A percentile compares a stretch with the other conserved stretches of the same genome.
These are phyloP conservation scores for Skeletonema costatum DNA, from an alignment of 108 stramenopile species.

Conservation along the genomic window DNA sequence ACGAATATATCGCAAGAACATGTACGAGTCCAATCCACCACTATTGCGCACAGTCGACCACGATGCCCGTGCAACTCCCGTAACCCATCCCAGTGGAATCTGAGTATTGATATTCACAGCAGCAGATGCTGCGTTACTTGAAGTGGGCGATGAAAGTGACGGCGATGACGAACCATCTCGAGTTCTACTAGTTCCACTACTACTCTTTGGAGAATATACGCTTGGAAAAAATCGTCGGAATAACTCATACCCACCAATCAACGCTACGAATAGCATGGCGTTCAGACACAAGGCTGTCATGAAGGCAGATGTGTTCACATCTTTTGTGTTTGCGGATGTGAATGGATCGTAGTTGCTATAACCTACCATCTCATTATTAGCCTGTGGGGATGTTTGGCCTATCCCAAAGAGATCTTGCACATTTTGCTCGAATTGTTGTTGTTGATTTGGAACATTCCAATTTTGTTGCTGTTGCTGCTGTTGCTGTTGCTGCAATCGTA, in stretches of 20 bases:
- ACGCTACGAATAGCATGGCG: conserved; percentile 60
- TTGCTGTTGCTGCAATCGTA: neutral
- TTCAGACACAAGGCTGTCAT: conserved; percentile 72
- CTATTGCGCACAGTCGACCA: conserved; percentile 72
- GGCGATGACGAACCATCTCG: neutral
- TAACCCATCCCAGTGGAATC: conserved; percentile 76
- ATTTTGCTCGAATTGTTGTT: conserved; percentile 50
- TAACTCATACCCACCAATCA: conserved; percentile 73
- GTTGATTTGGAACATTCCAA: conserved; percentile 17
- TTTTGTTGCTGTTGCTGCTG: conserved; percentile 4
- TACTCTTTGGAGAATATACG: conserved; percentile 66
- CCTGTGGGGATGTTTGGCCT: conserved; percentile 13
- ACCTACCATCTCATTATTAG: neutral
- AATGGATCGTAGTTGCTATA: conserved; percentile 22
- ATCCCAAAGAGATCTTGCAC: conserved; percentile 46
- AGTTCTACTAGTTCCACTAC: neutral
- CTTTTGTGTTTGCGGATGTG: conserved; percentile 33
- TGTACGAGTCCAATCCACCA: conserved; percentile 70
- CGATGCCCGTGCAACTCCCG: conserved; percentile 61
- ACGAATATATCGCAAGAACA: conserved; percentile 67
- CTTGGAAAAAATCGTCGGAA: conserved; percentile 67
- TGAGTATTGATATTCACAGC: conserved; percentile 34
- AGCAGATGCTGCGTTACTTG: neutral
- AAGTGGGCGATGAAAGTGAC: neutral
- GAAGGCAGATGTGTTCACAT: conserved; percentile 82